These are phyloP conservation scores for Fusarium foetens DNA, from an alignment of 2,329 filamentous ascomycete species.

Conservation along the genomic window DNA sequence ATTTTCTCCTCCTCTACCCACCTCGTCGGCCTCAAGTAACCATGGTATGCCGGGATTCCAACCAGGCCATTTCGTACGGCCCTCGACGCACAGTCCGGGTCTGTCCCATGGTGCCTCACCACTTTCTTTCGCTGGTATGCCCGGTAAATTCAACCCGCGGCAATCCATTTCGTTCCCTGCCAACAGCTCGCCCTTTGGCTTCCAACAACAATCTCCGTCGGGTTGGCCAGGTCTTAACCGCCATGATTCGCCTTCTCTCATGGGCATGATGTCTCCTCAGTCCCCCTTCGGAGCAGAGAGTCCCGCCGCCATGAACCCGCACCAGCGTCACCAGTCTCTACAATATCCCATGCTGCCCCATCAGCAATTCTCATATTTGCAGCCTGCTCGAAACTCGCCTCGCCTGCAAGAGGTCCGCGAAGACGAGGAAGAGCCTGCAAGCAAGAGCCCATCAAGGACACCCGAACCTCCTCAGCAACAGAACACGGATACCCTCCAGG, in stretches of 20 bases:
- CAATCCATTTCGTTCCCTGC: conserved; percentile 77
- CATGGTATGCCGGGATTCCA: conserved; percentile 67
- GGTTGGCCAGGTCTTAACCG: conserved; percentile 66
- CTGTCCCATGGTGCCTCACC: conserved; percentile 77
- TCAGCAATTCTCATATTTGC: conserved; percentile 65
- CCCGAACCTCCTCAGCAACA: conserved; percentile 60
- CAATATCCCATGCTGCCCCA: conserved; percentile 67
- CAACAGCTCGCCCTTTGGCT: conserved; percentile 73
- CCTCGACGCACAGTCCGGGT: conserved; percentile 71
- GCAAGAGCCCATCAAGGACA: conserved; percentile 64
- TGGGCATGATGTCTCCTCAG: conserved; percentile 69
- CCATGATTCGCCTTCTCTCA: conserved; percentile 71
- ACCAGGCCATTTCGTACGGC: conserved; percentile 66
- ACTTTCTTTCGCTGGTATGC: conserved; percentile 71
- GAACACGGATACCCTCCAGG: conserved; percentile 78
- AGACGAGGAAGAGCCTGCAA: conserved; percentile 70
- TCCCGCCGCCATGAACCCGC: conserved; percentile 56
- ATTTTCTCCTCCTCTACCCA: conserved; percentile 85
- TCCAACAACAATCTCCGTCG: conserved; percentile 68
- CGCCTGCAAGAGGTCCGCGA: conserved; percentile 79
- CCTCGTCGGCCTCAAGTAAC: conserved; percentile 80
- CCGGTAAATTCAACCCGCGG: conserved; percentile 71
- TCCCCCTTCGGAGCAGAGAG: conserved; percentile 70
- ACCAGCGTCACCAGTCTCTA: conserved; percentile 68
- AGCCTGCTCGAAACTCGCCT: conserved; percentile 66